Percentiles rank a stretch among this genome's conserved stretches.
phyloP scores from a whole-genome alignment of 2,329 filamentous ascomycete species.

The Xylariaceae sp. region DNA sequence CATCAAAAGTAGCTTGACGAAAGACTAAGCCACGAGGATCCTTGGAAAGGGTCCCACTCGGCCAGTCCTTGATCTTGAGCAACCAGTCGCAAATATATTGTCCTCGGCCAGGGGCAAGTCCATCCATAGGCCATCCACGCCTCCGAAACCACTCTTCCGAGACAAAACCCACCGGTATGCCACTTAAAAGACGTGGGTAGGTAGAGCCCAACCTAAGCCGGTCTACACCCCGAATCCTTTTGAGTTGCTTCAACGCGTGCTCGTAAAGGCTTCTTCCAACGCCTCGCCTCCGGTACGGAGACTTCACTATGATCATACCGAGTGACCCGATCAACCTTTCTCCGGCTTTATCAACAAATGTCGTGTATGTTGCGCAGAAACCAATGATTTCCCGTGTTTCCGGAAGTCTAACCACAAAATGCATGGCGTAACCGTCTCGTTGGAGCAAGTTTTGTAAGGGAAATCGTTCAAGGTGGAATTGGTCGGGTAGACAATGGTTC shows the following conservation, averaged over 20 bases:
- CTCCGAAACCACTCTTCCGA: slow-evolving; percentile 49
- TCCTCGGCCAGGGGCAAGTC: slow-evolving; percentile 41
- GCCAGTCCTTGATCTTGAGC: slow-evolving; percentile 47
- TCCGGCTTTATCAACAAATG: slow-evolving; percentile 48
- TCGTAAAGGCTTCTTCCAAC: slow-evolving; percentile 50
- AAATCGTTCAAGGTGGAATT: slow-evolving; percentile 42
- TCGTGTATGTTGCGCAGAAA: slow-evolving; percentile 57
- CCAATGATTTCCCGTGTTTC: slow-evolving; percentile 42
- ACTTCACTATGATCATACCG: slow-evolving; percentile 48
- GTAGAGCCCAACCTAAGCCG: slow-evolving; percentile 53
- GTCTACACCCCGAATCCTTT: slow-evolving; percentile 46
- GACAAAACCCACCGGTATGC: slow-evolving; percentile 41
- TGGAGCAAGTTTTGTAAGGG: slow-evolving; percentile 44
- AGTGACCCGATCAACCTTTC: slow-evolving; percentile 52
- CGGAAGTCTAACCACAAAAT: slow-evolving; percentile 51
- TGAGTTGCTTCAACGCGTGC: slow-evolving; percentile 46
- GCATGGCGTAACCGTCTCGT: slow-evolving; percentile 52
- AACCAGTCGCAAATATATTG: slow-evolving; percentile 50
- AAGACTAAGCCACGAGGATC: slow-evolving; percentile 39
- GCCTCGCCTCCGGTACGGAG: slow-evolving; percentile 43
- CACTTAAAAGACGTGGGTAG: slow-evolving; percentile 54
- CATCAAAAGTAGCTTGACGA: slow-evolving; percentile 40
- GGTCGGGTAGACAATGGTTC: slow-evolving; percentile 40
- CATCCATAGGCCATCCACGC: slow-evolving; percentile 49
- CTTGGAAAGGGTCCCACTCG: slow-evolving; percentile 35